Percentiles rank a stretch among this genome's conserved stretches.
Conservation (phyloP, 129 eudicot genomes). For the Artemisia argyi region DNA sequence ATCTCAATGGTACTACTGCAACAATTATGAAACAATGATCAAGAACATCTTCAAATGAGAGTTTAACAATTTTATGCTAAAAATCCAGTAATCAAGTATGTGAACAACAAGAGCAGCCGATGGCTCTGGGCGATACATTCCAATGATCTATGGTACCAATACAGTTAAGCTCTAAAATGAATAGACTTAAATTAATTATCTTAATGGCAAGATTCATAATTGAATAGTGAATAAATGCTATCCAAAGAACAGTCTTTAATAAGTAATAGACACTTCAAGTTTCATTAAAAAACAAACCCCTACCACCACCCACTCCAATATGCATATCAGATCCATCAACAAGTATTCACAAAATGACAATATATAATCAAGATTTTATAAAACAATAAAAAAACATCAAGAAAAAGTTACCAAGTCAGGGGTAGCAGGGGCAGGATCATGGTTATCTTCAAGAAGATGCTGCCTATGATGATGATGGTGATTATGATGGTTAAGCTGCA, state of each 20-base stretch:
- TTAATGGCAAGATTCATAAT: conserved; percentile 17
- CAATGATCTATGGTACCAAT: too few species aligned
- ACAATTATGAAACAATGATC: background rate
- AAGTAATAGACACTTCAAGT: conserved; percentile 11
- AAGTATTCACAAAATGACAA: conserved; percentile 14
- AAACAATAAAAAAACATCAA: background rate
- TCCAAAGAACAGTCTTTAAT: conserved; percentile 20
- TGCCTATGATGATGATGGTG: conserved; percentile 44
- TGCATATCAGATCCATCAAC: conserved; percentile 19
- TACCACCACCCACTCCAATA: conserved; percentile 7
- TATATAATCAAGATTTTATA: conserved; percentile 3
- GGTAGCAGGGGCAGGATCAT: conserved; percentile 61
- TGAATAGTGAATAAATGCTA: conserved; percentile 11
- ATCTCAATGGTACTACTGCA: too few species aligned
- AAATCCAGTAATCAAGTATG: background rate
- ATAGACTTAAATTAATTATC: background rate
- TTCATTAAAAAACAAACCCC: conserved; percentile 13
- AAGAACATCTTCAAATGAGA: background rate
- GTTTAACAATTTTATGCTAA: background rate
- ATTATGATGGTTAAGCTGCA: conserved; percentile 49
- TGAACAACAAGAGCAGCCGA: too few species aligned
- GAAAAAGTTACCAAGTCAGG: conserved; percentile 58
- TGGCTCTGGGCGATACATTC: too few species aligned
- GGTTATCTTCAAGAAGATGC: conserved; percentile 42
- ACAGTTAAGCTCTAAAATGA: conserved; percentile 3